Base-by-base conservation (phyloP, 129 eudicot genomes). In the Flaveria sonorensis region DNA sequence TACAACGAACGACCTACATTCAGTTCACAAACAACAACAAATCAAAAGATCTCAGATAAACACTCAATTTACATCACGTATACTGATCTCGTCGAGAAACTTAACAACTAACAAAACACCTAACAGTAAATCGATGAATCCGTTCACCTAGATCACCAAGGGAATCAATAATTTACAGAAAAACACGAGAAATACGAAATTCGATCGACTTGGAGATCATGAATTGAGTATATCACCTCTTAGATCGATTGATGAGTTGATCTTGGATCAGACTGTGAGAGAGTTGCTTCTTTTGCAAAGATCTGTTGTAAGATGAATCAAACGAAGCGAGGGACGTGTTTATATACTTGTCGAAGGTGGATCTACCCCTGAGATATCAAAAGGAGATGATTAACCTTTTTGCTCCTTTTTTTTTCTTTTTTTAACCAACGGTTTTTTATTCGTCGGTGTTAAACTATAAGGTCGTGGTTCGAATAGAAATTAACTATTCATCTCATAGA, bases 331-430 rank as follows among this genome's bases (percentile, higher is more conserved):
- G 6, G 36, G 83, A 32, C 32, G 7, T 72, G 78, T 50, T 79
- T 79, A 71, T 71, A 79, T 79, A 63, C 73, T 65, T 73, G 67
- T 79, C 43, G 19, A 36, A 60, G 23, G 48, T 82, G 53, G 79
- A 79, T 86, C 82, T 76, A 60, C 80, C 74, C 84, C 30, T 39
- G 1, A 48, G 53, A 42, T 59, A 60, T 74, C 3, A 43, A 14
- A 63, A 6, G 14, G 15, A 45, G 72, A 64, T 51, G 53, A 32
- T 50, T 75, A 28, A 52, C 79, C 79, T 30, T 63, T 3, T 48
- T 2, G 23, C 26, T 11, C 3, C 36, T 30, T 30, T 19, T 32
- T 43, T 6, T 15, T 18, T n/a, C n/a, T 1, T 24, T 72, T 62
- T 61, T 10, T 8, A 59, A 3, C 13, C 2, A 51, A 9, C 12